phyloP scores from a whole-genome alignment of 2,329 filamentous ascomycete genomes.

The Paraphoma sp. region DNA sequence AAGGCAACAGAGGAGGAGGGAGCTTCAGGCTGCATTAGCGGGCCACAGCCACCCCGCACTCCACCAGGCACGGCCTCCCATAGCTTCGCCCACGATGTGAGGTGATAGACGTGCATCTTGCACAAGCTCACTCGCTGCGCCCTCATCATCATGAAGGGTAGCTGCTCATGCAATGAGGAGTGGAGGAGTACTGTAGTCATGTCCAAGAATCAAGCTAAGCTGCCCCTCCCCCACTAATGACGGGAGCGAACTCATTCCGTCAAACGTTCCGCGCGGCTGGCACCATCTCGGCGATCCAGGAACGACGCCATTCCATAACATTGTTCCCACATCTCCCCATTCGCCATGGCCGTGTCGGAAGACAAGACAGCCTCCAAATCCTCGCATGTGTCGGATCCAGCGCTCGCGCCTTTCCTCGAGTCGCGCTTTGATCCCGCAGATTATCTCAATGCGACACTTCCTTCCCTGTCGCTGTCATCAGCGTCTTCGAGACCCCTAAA shows the following conservation, averaged over 20 bases:
- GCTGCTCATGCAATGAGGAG: not conserved
- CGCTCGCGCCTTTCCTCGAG: conserved; percentile 76
- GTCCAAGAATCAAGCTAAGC: not conserved
- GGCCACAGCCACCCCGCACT: conserved; percentile 10
- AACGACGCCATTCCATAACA: conserved; percentile 14
- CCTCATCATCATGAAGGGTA: not conserved
- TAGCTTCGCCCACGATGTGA: not conserved
- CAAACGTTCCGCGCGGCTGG: conserved; percentile 20
- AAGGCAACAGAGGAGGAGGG: conserved; percentile 22
- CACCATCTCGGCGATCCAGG: conserved; percentile 19
- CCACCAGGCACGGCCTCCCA: not conserved
- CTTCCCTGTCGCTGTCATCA: conserved; percentile 65
- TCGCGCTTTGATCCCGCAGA: conserved; percentile 81
- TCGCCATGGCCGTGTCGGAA: conserved; percentile 35
- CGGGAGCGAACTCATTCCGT: conserved; percentile 16
- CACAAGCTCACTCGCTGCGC: not conserved
- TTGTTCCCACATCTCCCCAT: conserved; percentile 10
- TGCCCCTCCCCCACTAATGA: conserved; percentile 23
- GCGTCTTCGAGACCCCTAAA: conserved; percentile 47
- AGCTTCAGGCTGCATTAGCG: conserved; percentile 5
- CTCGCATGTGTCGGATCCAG: conserved; percentile 72
- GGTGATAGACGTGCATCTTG: not conserved
- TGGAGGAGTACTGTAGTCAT: not conserved
- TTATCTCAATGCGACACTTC: conserved; percentile 82
- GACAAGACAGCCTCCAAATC: conserved; percentile 30